Evolutionary conservation across 768 basidiomycete species (phyloP).

Genomic region (Paxillus involutus): DNA sequence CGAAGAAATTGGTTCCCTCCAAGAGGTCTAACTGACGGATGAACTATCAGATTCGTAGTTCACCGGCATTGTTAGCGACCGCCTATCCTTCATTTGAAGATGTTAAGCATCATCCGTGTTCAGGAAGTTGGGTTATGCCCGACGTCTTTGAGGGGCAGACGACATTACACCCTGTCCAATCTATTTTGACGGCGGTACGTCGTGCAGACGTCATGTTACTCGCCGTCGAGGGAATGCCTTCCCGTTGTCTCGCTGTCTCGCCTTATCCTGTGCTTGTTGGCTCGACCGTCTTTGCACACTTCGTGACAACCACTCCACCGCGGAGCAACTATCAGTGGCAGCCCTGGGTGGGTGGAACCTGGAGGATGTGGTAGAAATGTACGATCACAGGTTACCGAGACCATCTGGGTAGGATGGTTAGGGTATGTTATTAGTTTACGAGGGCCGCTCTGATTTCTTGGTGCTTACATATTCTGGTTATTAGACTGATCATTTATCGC

Average conservation of each 20-base stretch:
- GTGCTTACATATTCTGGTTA: no score
- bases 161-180: constrained; percentile 39
- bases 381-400: constrained; percentile 57
- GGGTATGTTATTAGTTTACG: constrained; percentile 32
- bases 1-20: constrained; percentile 42
- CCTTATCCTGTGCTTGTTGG: constrained; percentile 54
- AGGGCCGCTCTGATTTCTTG: no score
- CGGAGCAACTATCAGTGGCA: constrained; percentile 42
- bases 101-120: background rate
- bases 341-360: no score
- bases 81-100: background rate
- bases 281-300: constrained; percentile 50
- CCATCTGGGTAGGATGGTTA: constrained; percentile 53
- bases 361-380: constrained; percentile 44
- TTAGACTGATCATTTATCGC: no score
- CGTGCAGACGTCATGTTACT: constrained; percentile 58
- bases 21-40: background rate
- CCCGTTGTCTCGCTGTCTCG: constrained; percentile 50
- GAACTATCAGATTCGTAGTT: background rate
- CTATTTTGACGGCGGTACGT: constrained; percentile 56
- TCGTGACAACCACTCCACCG: constrained; percentile 39
- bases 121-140: constrained; percentile 11
- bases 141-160: background rate
- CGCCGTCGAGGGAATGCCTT: constrained; percentile 22
- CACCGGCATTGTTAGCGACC: background rate